Evolutionary conservation across 2,329 filamentous ascomycete species (phyloP), one percentile per base, ranked within the genome.

Genomic region (Fusarium torreyae): DNA sequence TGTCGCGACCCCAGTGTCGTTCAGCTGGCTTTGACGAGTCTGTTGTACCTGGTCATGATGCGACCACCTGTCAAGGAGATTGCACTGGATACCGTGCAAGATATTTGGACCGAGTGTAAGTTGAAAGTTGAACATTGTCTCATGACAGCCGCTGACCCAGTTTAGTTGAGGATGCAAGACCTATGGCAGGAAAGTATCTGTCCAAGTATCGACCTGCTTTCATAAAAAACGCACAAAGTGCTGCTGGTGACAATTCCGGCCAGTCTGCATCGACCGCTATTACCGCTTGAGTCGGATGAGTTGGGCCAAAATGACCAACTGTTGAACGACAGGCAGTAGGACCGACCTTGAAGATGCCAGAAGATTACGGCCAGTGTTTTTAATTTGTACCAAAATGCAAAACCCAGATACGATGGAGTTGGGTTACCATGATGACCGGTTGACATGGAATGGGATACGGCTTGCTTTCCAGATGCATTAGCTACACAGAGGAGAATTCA

Each of bases 1-100:
- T 92, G 90, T 74, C 84, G 87, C 46, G 89, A 92, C 75, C 90
- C 90, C 7, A 87, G 87, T 46, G 86, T 91, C 68, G 87, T 90
- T 22, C 86, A 85, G 63, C 80, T 92, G 45, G 88, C 89, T 11
- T 78, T 92, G 64, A 90, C 87, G 17, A 91, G 88, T 75, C 78
- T 92, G 66, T 78, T 91, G 68, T 92, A 91, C 69, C 78, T 91
- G 74, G 87, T 90, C 45, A 89, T 91, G 81, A 89, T 91, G 84
- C 84, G 88, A 54, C 90, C 90, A 45, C 90, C 90, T 5, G 86
- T 87, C 22, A 85, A 87, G 73, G 86, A 90, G 66, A 80, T 88
- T 65, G 89, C 89, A 31, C 80, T 92, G 45, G 88, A 91, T 74
- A 86, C 87, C 2, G 86, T 92, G 56, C 87, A 91, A 73, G 88